Base-by-base conservation (phyloP, 1,284 basidiomycete species). In the Fomitopsis schrenkii region DNA sequence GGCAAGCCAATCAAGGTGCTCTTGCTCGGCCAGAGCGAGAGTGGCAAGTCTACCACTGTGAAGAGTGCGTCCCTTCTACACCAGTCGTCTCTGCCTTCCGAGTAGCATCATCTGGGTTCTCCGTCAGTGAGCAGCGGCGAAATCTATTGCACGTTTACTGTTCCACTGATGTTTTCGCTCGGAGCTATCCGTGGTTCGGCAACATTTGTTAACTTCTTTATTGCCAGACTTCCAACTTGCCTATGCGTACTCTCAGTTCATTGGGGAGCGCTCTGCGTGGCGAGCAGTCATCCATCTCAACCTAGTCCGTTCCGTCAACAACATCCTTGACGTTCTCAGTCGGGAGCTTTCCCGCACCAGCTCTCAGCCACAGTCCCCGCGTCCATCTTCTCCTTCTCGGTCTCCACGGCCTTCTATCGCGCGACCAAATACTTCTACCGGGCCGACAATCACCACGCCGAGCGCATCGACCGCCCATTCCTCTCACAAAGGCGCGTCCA, bases 271-370 rank as follows among this genome's bases (percentile, higher is more conserved):
- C 33, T 74, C 77, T 0, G 83, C 82, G 1, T 88, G 86, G 87
- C 76, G 83, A 19, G 74, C 83, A 2, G 83, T 88, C 61, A 82
- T 87, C 57, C 84, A 85, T 63, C 79, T 87, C 65, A 88, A 87
- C 69, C 79, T 88, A 63, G 77, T 86, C 52, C 80, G 83, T n/a
- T 83, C 83, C 17, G 73, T 86, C 28, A 78, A 81, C 62, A 76
- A 76, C 40, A 85, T 88, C 59, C 74, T 87, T 57, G 81, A 84
- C 45, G 68, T 76, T 1, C 70, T 84, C 36, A 74, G 77, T 65
- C 71, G 74, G 36, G 80, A 81, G 63, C 69, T 79, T 55, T 71
- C 77, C 40, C 69, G 69, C 38, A n/a, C 57, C 17, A 45, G 55
- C 48, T 41, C 63, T 46, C 46, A 42, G 30, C 22, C 55, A 52